Conservation (phyloP, 179 eudicot species). For the Heliamphora pulchella region DNA sequence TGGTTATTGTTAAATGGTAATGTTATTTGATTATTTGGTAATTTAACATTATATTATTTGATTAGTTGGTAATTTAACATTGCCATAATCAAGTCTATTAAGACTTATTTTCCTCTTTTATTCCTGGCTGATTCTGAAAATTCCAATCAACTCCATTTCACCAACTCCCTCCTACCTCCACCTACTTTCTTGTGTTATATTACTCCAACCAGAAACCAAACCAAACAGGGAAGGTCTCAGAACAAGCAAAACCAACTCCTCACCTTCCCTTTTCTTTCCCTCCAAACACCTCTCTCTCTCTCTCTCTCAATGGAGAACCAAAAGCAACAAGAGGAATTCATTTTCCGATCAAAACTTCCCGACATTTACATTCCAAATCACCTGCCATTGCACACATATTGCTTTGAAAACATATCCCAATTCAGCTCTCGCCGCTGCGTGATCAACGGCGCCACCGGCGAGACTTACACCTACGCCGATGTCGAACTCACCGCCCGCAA, state of each 20-base stretch:
- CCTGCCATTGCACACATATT: slow-evolving; percentile 60
- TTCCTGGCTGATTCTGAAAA: background rate
- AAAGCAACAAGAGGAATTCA: slow-evolving; percentile 28
- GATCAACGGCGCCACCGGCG: slow-evolving; percentile 55
- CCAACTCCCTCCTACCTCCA: slow-evolving; percentile 3
- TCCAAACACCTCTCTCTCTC: background rate
- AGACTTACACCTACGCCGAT: slow-evolving; percentile 52
- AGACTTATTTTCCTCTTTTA: background rate
- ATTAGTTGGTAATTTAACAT: too few species aligned
- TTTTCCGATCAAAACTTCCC: slow-evolving; percentile 76
- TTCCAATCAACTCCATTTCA: slow-evolving; percentile 8
- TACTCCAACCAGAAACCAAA: background rate
- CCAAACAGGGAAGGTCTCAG: slow-evolving; percentile 2
- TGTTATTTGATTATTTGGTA: too few species aligned
- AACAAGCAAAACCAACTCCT: too few species aligned
- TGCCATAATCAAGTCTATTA: too few species aligned
- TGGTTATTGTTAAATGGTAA: too few species aligned
- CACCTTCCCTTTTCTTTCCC: background rate
- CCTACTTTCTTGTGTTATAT: background rate
- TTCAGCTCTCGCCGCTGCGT: slow-evolving; percentile 45
- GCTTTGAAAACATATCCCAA: slow-evolving; percentile 59
- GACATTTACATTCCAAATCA: slow-evolving; percentile 73
- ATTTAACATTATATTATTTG: too few species aligned
- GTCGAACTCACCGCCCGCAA: slow-evolving; percentile 48
- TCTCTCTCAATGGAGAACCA: slow-evolving; percentile 24